Evolutionary conservation across 306 rosid species (phyloP).

Genomic region (Rosa lucieae): DNA sequence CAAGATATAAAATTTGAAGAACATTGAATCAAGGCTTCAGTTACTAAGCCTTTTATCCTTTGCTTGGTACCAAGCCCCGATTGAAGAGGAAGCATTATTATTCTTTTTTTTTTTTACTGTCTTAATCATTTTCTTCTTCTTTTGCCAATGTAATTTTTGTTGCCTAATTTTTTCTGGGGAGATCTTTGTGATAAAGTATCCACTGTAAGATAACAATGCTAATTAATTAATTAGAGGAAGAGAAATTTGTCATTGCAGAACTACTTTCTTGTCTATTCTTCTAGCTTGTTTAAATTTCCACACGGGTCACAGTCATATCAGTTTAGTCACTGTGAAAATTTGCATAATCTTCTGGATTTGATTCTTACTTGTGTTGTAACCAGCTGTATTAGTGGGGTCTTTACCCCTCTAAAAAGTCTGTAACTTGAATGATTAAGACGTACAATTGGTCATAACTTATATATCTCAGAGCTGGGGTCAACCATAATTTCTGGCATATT

Average conservation of each 20-base stretch:
- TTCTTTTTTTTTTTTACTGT: constrained; percentile 11
- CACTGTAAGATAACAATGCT: constrained; percentile 63
- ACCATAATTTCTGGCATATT: constrained; percentile 56
- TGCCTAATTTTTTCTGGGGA: constrained; percentile 44
- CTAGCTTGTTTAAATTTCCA: constrained; percentile 20
- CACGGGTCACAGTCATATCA: constrained; percentile 72
- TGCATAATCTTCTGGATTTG: constrained; percentile 63
- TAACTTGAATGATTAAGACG: constrained; percentile 55
- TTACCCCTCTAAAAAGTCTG: constrained; percentile 44
- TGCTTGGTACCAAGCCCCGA: constrained; percentile 34
- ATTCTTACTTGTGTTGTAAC: constrained; percentile 73
- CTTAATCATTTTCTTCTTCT: constrained; percentile 17
- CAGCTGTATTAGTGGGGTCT: constrained; percentile 90
- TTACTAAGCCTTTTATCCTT: constrained; percentile 36
- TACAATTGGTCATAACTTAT: constrained; percentile 32
- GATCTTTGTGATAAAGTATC: constrained; percentile 37
- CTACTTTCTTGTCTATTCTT: constrained; percentile 20
- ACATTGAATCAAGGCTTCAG: constrained; percentile 33
- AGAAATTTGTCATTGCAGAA: constrained; percentile 42
- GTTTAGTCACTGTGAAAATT: constrained; percentile 45
- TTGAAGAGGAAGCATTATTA: constrained; percentile 36
- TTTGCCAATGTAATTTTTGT: constrained; percentile 39
- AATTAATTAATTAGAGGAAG: constrained; percentile 53
- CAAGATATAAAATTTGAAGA: constrained; percentile 47
- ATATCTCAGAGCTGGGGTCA: constrained; percentile 39